Percentiles rank a stretch among this genome's conserved stretches.
Conservation (phyloP, 208 protist genomes). For the Acanthamoeba quina region DNA sequence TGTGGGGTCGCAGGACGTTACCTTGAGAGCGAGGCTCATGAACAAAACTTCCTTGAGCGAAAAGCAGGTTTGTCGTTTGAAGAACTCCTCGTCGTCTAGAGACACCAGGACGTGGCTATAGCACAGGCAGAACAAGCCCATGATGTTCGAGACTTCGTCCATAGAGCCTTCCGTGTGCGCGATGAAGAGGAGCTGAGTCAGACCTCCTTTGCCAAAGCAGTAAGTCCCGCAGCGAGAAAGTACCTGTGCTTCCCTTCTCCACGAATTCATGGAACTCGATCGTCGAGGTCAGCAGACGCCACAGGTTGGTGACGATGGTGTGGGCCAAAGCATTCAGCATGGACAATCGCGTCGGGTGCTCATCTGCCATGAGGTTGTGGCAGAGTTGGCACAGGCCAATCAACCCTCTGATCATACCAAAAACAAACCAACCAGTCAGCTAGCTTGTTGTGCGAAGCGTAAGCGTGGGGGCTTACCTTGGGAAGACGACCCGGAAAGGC, state of each 20-base stretch:
- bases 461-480: background rate
- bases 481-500: constrained; percentile 18
- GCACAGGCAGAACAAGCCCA: constrained; percentile 44
- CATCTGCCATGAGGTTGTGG: background rate
- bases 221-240: background rate
- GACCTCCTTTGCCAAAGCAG: background rate
- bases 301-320: constrained; percentile 36
- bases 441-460: background rate
- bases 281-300: constrained; percentile 24
- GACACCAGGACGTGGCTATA: constrained; percentile 32
- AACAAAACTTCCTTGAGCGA: constrained; percentile 13
- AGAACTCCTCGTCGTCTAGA: constrained; percentile 62
- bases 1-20: background rate
- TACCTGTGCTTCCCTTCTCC: background rate
- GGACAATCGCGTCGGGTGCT: constrained; percentile 17
- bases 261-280: constrained; percentile 1
- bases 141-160: background rate
- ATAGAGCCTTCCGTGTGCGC: background rate
- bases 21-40: constrained; percentile 25
- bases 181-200: background rate
- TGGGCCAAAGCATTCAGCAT: constrained; percentile 31
- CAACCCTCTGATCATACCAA: background rate
- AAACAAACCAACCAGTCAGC: background rate
- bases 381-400: constrained; percentile 18
- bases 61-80: constrained; percentile 50